Conservation (phyloP, 2,329 filamentous ascomycete genomes). For the Colletotrichum lini region DNA sequence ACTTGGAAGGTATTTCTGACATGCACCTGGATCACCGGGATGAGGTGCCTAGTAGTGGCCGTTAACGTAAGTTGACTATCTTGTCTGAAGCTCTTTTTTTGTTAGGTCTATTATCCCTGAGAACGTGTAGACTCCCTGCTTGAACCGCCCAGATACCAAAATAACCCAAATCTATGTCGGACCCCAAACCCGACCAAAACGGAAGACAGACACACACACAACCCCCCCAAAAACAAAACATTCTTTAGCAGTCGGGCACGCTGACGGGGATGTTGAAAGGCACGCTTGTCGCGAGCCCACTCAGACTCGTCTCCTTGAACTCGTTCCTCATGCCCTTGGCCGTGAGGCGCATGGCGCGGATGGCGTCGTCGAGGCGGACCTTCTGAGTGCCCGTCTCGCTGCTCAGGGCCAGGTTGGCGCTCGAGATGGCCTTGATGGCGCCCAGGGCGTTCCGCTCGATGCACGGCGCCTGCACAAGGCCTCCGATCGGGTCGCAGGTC, state of each 20-base stretch:
- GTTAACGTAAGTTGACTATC: no score
- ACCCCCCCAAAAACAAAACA: background rate
- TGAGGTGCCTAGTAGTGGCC: no score
- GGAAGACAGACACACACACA: no score
- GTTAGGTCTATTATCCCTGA: no score
- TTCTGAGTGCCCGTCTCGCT: conserved; percentile 63
- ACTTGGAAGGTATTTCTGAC: no score
- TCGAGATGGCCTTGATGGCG: conserved; percentile 66
- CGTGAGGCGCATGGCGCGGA: conserved; percentile 65
- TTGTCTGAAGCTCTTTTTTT: no score
- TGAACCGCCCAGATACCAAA: no score
- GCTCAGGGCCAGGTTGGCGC: conserved; percentile 62
- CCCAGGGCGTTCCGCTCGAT: conserved; percentile 67
- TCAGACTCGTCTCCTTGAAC: conserved; percentile 68
- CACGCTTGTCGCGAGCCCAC: conserved; percentile 65
- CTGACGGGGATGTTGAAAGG: conserved; percentile 65
- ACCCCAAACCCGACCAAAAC: background rate
- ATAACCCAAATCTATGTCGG: no score
- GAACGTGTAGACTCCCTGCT: no score
- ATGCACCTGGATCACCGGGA: no score
- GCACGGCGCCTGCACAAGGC: conserved; percentile 65
- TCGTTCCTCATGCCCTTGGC: conserved; percentile 67
- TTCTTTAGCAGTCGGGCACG: conserved; percentile 63
- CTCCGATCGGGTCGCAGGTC: conserved; percentile 66
- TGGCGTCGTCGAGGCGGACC: conserved; percentile 65